A percentile compares a stretch with the other conserved stretches of the same genome.
phyloP scores from a whole-genome alignment of 2,329 filamentous ascomycete species.

The Cryphonectria radicalis region DNA sequence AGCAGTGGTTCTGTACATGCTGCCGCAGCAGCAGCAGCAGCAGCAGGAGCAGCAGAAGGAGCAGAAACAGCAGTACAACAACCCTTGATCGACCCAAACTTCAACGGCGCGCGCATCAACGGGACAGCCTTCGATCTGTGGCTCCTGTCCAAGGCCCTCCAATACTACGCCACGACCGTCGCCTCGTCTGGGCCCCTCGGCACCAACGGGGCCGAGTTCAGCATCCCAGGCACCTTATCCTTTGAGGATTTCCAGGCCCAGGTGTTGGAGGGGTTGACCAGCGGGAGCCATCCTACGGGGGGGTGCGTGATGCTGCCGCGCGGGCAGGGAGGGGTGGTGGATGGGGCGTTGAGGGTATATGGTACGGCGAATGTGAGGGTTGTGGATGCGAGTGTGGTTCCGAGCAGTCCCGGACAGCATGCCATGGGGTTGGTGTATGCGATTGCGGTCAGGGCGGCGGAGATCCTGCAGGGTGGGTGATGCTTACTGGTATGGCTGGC shows the following conservation, averaged over 20 bases:
- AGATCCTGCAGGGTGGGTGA: not conserved
- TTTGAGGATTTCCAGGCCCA: not conserved
- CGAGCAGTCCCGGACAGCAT: conserved; percentile 5
- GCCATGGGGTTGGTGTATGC: conserved; percentile 9
- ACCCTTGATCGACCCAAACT: not conserved
- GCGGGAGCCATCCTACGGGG: conserved; percentile 14
- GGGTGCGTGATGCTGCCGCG: conserved; percentile 25
- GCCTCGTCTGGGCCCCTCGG: conserved; percentile 1
- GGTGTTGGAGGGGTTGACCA: not conserved
- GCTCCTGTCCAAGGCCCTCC: conserved; percentile 9
- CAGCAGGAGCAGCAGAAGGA: not conserved
- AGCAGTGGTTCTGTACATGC: conserved; percentile 18
- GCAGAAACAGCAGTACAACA: not conserved
- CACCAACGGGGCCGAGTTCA: conserved; percentile 1
- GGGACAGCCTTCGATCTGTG: conserved; percentile 10
- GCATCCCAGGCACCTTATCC: not conserved
- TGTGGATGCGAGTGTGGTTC: conserved; percentile 19
- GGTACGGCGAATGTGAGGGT: conserved; percentile 22
- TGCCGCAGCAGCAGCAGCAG: not conserved
- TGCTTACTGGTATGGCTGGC: not conserved
- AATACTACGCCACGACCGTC: conserved; percentile 9
- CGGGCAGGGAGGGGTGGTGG: conserved; percentile 22
- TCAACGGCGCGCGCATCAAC: conserved; percentile 11
- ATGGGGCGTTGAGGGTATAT: conserved; percentile 23
- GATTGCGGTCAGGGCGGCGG: conserved; percentile 3